Percentiles rank a stretch among this genome's conserved stretches.
Evolutionary conservation across 805 yeast genomes (phyloP).

Genomic region (Ogataea minuta): DNA sequence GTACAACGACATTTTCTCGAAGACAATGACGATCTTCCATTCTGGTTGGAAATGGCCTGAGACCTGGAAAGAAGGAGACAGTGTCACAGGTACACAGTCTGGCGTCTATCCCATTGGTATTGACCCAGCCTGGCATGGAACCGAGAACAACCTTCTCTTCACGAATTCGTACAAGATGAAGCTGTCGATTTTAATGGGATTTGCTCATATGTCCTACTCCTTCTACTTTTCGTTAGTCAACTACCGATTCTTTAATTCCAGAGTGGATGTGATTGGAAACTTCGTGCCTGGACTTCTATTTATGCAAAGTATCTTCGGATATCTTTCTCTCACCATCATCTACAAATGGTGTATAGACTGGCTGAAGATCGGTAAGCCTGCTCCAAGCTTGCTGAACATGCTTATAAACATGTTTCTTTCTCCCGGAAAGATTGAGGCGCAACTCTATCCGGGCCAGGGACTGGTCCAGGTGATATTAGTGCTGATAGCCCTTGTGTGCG

Average conservation of each 20-base stretch:
- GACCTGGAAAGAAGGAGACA: constrained; percentile 48
- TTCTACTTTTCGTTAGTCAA: constrained; percentile 67
- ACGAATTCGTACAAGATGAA: constrained; percentile 78
- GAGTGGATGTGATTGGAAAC: constrained; percentile 67
- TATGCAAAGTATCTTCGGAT: constrained; percentile 77
- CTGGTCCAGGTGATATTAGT: constrained; percentile 57
- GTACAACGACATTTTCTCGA: constrained; percentile 71
- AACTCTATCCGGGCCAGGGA: constrained; percentile 63
- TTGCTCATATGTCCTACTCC: constrained; percentile 71
- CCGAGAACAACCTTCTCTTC: constrained; percentile 67
- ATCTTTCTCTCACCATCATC: constrained; percentile 60
- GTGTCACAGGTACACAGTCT: constrained; percentile 45
- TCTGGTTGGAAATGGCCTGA: constrained; percentile 72
- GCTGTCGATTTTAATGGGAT: constrained; percentile 72
- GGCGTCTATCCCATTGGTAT: constrained; percentile 63
- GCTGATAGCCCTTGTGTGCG: constrained; percentile 60
- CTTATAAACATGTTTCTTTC: constrained; percentile 72
- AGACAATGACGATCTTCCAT: constrained; percentile 61
- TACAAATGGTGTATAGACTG: constrained; percentile 77
- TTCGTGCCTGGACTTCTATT: constrained; percentile 71
- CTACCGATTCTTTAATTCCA: constrained; percentile 52
- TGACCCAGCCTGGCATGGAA: constrained; percentile 79
- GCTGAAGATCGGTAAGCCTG: constrained; percentile 57
- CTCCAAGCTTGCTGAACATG: constrained; percentile 75
- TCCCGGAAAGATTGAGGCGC: constrained; percentile 68